Evolutionary conservation across 768 basidiomycete species (phyloP), one percentile per base, ranked within the genome.

Genomic region (Rhizopogon salebrosus): DNA sequence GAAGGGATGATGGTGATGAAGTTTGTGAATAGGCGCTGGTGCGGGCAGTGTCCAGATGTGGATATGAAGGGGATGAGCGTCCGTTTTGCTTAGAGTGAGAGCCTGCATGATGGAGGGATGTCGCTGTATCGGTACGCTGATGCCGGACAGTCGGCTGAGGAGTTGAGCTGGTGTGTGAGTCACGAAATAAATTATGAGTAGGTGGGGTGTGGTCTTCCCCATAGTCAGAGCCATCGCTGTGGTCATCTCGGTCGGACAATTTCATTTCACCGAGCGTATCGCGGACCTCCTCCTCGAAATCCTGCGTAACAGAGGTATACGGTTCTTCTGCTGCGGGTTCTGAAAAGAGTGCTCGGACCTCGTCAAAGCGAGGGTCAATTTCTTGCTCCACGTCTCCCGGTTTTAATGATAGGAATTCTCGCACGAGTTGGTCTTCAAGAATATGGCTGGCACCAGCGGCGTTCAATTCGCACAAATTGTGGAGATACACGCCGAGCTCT

Each of bases 401-500:
- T 62, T 89, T 89, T 16, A 88, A 76, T 5, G 89, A 76, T 51
- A 98, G 77, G 69, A 98, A 99, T 49, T 80, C 78, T 50, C 93
- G 82, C 37, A 97, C 80, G 37, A 94, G 82, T 11, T 75, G 72
- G 64, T 92, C 83, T 56, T 92, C 85, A 23, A 97, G 72, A 52
- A 99, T 82, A 64, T 94, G 87, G 40, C 84, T 84, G 13, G 83
- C 85, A 3, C 85, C 85, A 14, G 74, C 72, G 51, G 72, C 67
- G 62, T 80, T 84, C 34, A 99, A 75, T 27, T 77, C 78, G 65
- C 92, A 89, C 13, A 99, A 77, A 49, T 83, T 82, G 62, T 80
- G 80, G 35, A 98, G 78, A 69, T 99, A 99, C 27, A 88, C 85
- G 62, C 97, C 89, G 26, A 99, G 78, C 63, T 98, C 97, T 18